Percentiles rank a stretch among this genome's conserved stretches.
Evolutionary conservation across 31 red algal species (phyloP).

Genomic region (Porphyra umbilicalis): DNA sequence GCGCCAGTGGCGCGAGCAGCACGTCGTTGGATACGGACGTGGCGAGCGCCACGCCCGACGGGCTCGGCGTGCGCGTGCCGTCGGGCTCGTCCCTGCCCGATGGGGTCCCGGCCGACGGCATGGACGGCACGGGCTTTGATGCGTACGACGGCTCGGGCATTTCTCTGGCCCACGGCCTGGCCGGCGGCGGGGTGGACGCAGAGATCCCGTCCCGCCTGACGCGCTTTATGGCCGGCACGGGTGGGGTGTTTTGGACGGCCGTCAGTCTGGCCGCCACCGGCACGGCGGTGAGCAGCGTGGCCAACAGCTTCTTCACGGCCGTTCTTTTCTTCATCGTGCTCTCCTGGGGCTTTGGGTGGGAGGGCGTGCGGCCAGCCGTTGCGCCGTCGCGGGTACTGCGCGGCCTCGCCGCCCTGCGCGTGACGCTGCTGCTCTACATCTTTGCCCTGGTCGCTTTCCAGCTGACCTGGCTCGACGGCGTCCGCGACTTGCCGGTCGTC

Average conservation of each 20-base stretch:
- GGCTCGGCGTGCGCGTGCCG: background rate
- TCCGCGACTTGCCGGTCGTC: background rate
- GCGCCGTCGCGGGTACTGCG: conserved; percentile 1
- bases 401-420: conserved; percentile 6
- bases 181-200: background rate
- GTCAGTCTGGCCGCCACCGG: conserved; percentile 10
- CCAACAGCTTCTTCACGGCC: conserved; percentile 18
- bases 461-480: conserved; percentile 22
- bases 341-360: conserved; percentile 8
- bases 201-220: conserved; percentile 9
- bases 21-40: background rate
- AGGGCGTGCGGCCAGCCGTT: background rate
- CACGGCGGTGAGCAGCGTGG: conserved; percentile 17
- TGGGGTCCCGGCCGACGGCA: background rate
- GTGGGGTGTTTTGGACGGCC: conserved; percentile 27
- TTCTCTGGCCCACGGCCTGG: background rate
- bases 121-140: background rate
- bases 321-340: conserved; percentile 1
- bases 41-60: background rate
- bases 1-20: background rate
- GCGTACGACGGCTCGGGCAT: background rate
- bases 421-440: conserved; percentile 8
- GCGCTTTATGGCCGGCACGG: conserved; percentile 14
- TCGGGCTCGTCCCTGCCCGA: background rate
- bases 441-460: conserved; percentile 15